Conservation (phyloP, 2,329 filamentous ascomycete species). For the Aspergillus sp. region DNA sequence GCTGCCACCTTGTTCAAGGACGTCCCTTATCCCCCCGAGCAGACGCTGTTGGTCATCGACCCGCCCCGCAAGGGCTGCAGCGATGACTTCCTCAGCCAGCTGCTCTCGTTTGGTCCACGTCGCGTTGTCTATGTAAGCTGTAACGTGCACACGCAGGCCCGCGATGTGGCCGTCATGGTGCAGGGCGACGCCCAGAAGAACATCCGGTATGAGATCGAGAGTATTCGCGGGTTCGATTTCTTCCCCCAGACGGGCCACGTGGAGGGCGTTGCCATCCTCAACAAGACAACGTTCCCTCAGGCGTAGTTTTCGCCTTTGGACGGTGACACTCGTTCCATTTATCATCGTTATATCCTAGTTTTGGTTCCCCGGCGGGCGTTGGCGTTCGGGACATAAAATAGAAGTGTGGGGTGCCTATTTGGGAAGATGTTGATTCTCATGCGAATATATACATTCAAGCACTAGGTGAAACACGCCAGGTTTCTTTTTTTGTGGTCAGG, state of each 20-base stretch:
- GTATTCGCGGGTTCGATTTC: constrained; percentile 89
- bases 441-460: neutral
- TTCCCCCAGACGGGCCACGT: constrained; percentile 82
- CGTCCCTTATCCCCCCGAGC: constrained; percentile 69
- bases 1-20: constrained; percentile 77
- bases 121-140: constrained; percentile 93
- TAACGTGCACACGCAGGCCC: constrained; percentile 95
- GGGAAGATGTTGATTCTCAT: neutral
- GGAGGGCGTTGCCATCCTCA: constrained; percentile 62
- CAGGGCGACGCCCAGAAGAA: constrained; percentile 52
- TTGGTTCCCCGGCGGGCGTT: neutral
- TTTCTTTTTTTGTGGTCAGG: neutral
- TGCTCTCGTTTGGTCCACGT: constrained; percentile 72
- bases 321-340: no score
- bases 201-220: constrained; percentile 78
- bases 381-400: neutral
- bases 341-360: neutral
- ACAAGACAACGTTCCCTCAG: constrained; percentile 23
- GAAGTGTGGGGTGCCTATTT: neutral
- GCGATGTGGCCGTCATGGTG: constrained; percentile 86
- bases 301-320: neutral
- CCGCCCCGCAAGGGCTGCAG: constrained; percentile 97
- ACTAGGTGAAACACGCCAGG: neutral
- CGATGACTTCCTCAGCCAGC: constrained; percentile 74
- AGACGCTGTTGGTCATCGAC: constrained; percentile 93